Evolutionary conservation across 768 basidiomycete species (phyloP), one percentile per base, ranked within the genome.

Genomic region (Pilatotrama ljubarskyi): DNA sequence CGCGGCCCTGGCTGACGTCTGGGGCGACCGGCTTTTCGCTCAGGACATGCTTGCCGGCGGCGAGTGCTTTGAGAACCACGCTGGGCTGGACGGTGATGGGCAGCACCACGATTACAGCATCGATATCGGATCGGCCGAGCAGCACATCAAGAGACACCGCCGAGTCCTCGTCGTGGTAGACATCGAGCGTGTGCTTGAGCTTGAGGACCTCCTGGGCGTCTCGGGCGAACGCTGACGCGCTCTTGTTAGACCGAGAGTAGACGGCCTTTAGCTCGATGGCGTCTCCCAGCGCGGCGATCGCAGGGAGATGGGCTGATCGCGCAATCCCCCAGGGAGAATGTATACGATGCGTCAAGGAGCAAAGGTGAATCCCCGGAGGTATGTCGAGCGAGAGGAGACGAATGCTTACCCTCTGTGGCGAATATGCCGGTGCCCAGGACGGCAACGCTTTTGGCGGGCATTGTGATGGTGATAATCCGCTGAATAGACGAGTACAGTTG

Each of bases 11-110:
- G 26, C 79, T 78, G 44, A 93, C 84, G 66, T 89, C 86, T 41
- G 85, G 78, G 3, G 85, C 91, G 14, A 94, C 80, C 6, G 94
- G 94, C 69, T 95, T 95, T 78, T 96, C 93, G 72, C 87, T 88
- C 60, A 95, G 70, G 49, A 95, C 91, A 69, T 95, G 90, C 75
- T 95, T 96, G 25, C 93, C 90, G 2, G 90, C 88, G 0, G 77
- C 81, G 37, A 88, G 75, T 0, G 83, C 82, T 67, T 81, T 82
- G 58, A 82, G 72, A 55, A 95, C 76, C 59, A 94, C 76, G 17
- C 74, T 72, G 2, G 93, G 91, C 71, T 93, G 92, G 4, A 79
- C 66, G 0, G 84, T 81, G 69, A 95, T 94, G 0, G 93, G 93
- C 11, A 95, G 77, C 5, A 83, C 85, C 51, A 95, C 76, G 69